A percentile compares a stretch with the other conserved stretches of the same genome.
These are phyloP conservation scores for Brassica carinata DNA, from an alignment of 345 rosid species.

Conservation along the genomic window DNA sequence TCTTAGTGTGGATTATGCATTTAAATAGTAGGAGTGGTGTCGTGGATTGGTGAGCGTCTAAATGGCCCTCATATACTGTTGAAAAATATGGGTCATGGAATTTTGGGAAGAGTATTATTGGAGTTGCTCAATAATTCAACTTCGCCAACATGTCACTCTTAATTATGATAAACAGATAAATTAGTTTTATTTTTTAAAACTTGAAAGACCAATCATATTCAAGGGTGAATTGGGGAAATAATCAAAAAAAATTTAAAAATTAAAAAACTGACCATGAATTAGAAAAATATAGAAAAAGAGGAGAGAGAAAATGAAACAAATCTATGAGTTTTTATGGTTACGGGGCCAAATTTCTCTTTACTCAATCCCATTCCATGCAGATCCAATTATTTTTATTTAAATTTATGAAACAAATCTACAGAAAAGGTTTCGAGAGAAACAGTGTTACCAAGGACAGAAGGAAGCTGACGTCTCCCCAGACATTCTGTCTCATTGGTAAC, in stretches of 20 bases:
- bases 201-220: neutral
- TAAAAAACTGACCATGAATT: too few relatives aligned
- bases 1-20: neutral
- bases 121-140: neutral
- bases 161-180: neutral
- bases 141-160: neutral
- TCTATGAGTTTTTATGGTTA: too few relatives aligned
- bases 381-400: neutral
- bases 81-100: neutral
- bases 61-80: constrained; percentile 4
- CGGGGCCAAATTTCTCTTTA: neutral
- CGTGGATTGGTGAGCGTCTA: neutral
- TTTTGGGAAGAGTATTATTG: neutral
- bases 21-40: neutral
- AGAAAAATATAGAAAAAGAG: too few relatives aligned
- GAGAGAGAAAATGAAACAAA: too few relatives aligned
- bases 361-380: neutral
- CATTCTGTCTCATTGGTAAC: constrained; percentile 33
- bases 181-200: neutral
- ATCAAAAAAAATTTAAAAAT: too few relatives aligned
- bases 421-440: neutral
- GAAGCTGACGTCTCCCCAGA: constrained; percentile 26
- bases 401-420: neutral
- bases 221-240: neutral
- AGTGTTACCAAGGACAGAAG: constrained; percentile 2